A percentile compares a stretch with the other conserved stretches of the same genome.
Evolutionary conservation across 140 eudicot species (phyloP).

Genomic region (Oenanthe javanica): DNA sequence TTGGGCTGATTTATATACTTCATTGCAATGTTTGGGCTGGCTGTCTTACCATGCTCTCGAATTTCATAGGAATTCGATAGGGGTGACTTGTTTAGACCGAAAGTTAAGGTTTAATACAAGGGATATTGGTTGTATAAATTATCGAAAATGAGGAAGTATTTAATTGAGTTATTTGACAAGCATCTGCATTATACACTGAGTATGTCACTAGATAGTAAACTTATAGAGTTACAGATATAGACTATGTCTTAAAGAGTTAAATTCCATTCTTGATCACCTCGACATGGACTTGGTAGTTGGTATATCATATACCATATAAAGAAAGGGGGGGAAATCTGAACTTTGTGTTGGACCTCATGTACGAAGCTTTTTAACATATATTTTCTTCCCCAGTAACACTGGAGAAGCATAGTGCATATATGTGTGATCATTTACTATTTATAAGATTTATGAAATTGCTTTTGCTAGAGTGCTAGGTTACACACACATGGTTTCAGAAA

Average conservation of each 20-base stretch:
- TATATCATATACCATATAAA: too few relatives aligned
- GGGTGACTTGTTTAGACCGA: not conserved
- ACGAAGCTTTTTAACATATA: not conserved
- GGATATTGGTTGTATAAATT: not conserved
- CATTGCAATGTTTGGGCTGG: not conserved
- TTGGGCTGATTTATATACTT: too few relatives aligned
- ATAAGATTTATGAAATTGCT: not conserved
- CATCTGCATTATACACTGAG: not conserved
- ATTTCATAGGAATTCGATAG: not conserved
- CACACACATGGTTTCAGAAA: too few relatives aligned
- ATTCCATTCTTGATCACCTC: too few relatives aligned
- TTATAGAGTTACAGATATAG: not conserved
- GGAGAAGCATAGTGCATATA: not conserved
- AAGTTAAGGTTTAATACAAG: too few relatives aligned
- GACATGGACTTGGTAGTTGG: too few relatives aligned
- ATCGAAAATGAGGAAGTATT: not conserved
- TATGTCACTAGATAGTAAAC: not conserved
- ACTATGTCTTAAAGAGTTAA: too few relatives aligned
- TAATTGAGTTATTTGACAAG: too few relatives aligned
- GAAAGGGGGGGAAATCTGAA: not conserved
- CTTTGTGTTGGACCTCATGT: not conserved
- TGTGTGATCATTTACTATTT: not conserved
- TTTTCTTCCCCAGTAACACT: not conserved
- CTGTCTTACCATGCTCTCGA: not conserved
- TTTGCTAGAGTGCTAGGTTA: not conserved